Evolutionary conservation across 306 rosid species (phyloP).

Genomic region (Castanea mollissima): DNA sequence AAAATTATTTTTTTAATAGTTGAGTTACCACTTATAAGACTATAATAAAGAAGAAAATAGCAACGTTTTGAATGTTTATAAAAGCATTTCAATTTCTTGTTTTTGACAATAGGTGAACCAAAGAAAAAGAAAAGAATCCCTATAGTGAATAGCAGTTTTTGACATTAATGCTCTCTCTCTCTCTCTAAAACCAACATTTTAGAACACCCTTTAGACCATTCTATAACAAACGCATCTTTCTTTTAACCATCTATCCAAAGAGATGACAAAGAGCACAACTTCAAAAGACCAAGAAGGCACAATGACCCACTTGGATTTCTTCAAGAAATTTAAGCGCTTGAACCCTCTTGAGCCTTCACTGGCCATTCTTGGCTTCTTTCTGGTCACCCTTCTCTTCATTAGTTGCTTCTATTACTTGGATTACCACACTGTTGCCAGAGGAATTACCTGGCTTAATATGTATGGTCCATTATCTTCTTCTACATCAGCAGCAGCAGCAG

Average conservation of each 20-base stretch:
- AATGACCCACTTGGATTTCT: conserved; percentile 42
- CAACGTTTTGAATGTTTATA: not conserved
- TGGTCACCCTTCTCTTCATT: conserved; percentile 44
- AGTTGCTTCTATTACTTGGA: conserved; percentile 56
- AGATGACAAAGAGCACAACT: conserved; percentile 37
- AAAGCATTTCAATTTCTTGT: not conserved
- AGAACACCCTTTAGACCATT: conserved; percentile 5
- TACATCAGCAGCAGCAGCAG: conserved; percentile 1
- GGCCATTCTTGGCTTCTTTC: conserved; percentile 44
- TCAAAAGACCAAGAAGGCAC: conserved; percentile 26
- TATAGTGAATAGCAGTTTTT: not conserved
- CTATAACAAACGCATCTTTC: not conserved
- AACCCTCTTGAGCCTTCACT: conserved; percentile 60
- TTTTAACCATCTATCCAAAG: not conserved
- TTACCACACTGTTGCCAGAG: conserved; percentile 28
- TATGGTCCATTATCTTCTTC: conserved; percentile 15
- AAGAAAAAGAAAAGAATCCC: not conserved
- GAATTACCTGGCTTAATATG: conserved; percentile 26
- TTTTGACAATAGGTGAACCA: not conserved
- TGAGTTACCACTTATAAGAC: not conserved
- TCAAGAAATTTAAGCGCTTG: conserved; percentile 63
- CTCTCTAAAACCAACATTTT: conserved; percentile 9
- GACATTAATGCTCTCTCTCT: conserved; percentile 23
- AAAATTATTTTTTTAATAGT: not conserved
- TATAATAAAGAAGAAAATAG: not conserved